Base-by-base conservation (phyloP, 2,329 filamentous ascomycete species). In the Epicoccum nigrum region DNA sequence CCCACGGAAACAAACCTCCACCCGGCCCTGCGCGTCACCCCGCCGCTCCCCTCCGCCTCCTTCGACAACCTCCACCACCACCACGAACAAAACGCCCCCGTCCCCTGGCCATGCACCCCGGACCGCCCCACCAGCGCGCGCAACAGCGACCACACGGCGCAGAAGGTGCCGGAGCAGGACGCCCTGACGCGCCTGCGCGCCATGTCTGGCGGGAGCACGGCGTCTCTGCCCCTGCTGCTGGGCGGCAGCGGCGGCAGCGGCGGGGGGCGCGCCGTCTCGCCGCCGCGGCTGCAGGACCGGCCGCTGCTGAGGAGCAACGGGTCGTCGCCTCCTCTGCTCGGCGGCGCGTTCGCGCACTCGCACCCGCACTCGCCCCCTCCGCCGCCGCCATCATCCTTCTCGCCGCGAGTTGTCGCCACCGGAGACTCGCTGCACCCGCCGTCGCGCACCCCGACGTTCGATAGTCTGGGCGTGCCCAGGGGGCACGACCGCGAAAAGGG, bases 171-270 rank as follows among this genome's bases (percentile, higher is more conserved):
- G 1, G 30, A 45, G 27, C 38, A 38, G 7, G 51, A 48, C 23
- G 33, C 46, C 6, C 17, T 49, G 13, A 30, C 50, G 9, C 42
- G 44, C 7, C 20, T 50, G 12, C 44, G 35, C 34, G 48, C 27
- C 45, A 48, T 45, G 45, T 59, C 56, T 4, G 40, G 46, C 27
- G 55, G 44, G 23, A 62, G 58, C 51, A 52, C 59, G 2, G 51
- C 62, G 2, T 61, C 54, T 13, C 58, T 70, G 3, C 67, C 68
- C 0, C 51, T 68, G 2, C 28, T 30, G 28, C 11, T 7, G 13
- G 13, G 4, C 28, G 7, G 12, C 9, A n/a, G 28, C 11, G 13
- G 13, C 3, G 28, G 28, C 11, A 30, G 28, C 12, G 13, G 28
- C 28, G 64, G 63, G 9, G 45, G 54, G 3, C 56, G 52, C 31